A percentile compares a stretch with the other conserved stretches of the same genome.
Evolutionary conservation across 108 stramenopile species (phyloP).

Genomic region (Discostella pseudostelligera): DNA sequence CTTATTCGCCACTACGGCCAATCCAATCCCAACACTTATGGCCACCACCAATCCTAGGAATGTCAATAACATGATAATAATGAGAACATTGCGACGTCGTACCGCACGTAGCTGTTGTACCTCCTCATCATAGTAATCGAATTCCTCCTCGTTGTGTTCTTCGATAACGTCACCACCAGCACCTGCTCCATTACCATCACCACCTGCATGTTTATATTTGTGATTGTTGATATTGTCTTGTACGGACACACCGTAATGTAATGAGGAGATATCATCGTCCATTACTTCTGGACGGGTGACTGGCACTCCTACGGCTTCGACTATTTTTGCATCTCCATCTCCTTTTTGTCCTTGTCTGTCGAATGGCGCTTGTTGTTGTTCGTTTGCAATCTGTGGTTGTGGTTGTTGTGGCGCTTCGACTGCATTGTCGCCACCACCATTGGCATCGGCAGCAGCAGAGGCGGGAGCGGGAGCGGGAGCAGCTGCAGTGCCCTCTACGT

Average conservation of each 20-base stretch:
- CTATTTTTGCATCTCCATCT: not conserved
- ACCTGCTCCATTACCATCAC: not conserved
- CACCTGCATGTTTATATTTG: not conserved
- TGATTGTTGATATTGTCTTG: not conserved
- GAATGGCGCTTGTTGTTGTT: not conserved
- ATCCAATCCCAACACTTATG: constrained; percentile 21
- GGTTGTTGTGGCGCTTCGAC: not conserved
- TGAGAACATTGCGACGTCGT: constrained; percentile 19
- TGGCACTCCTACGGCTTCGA: not conserved
- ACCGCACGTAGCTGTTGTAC: constrained; percentile 3
- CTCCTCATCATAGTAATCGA: not conserved
- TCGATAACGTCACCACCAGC: too few species aligned
- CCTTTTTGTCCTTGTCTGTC: not conserved
- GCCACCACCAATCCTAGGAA: constrained; percentile 29
- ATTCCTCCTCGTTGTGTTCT: not conserved
- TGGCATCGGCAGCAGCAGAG: not conserved
- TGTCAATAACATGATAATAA: constrained; percentile 14
- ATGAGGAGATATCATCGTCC: not conserved
- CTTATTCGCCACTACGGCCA: constrained; percentile 17
- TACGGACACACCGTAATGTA: not conserved
- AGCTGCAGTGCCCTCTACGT: not conserved
- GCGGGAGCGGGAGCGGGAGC: too few species aligned
- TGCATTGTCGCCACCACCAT: not conserved
- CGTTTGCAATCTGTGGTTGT: not conserved
- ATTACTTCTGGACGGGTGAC: not conserved